phyloP scores from a whole-genome alignment of 176 grass and related monocot species.

The Rhynchospora breviuscula region DNA sequence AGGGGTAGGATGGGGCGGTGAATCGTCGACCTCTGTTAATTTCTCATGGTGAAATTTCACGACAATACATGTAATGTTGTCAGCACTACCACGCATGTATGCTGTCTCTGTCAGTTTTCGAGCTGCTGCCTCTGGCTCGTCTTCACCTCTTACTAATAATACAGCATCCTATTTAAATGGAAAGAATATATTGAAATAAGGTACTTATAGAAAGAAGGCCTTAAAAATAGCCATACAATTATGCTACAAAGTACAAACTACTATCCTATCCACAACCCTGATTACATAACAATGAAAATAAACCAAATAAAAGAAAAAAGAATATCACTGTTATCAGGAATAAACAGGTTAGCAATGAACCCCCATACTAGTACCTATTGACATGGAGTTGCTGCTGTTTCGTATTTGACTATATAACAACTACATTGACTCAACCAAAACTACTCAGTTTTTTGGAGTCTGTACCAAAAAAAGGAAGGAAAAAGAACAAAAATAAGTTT shows the following conservation, averaged over 20 bases:
- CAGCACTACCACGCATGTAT: slow-evolving; percentile 48
- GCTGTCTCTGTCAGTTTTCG: slow-evolving; percentile 65
- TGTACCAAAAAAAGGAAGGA: not conserved
- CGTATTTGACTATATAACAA: not conserved
- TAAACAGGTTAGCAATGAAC: not conserved
- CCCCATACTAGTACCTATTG: not conserved
- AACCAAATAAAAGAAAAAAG: not conserved
- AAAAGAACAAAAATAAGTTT: not conserved
- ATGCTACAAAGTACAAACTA: not conserved
- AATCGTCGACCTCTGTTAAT: slow-evolving; percentile 28
- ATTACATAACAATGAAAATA: not conserved
- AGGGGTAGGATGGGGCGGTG: slow-evolving; percentile 5
- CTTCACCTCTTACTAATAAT: slow-evolving; percentile 53
- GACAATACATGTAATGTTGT: slow-evolving; percentile 85
- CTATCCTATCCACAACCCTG: not conserved
- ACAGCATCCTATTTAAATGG: slow-evolving; percentile 50
- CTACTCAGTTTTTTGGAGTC: not conserved
- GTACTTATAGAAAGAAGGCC: not conserved
- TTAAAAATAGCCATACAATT: not conserved
- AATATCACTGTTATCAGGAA: not conserved
- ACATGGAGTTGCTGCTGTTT: not conserved
- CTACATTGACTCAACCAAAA: not conserved
- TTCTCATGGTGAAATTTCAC: slow-evolving; percentile 61
- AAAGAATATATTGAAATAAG: not conserved
- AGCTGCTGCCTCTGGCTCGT: slow-evolving; percentile 57